Evolutionary conservation across 2,329 filamentous ascomycete species (phyloP).

Genomic region (Aspergillus pseudotamarii): DNA sequence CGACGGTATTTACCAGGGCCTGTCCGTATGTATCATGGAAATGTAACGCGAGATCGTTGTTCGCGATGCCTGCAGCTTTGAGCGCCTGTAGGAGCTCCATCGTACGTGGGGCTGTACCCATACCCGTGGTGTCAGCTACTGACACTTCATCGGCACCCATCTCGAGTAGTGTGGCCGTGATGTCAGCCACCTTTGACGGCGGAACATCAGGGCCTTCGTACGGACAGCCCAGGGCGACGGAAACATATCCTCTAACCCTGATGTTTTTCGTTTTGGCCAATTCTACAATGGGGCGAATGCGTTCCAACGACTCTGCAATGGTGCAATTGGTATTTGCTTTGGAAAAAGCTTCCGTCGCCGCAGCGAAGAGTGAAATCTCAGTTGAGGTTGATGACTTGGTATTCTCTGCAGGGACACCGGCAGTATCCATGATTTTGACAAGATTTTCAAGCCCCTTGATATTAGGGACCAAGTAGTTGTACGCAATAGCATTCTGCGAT

Average conservation of each 20-base stretch:
- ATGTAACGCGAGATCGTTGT: conserved; percentile 63
- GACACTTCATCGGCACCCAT: conserved; percentile 69
- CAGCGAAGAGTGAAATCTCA: conserved; percentile 66
- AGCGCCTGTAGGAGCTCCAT: conserved; percentile 60
- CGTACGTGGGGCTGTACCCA: conserved; percentile 66
- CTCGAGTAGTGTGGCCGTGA: conserved; percentile 63
- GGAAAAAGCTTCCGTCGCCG: conserved; percentile 66
- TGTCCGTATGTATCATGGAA: conserved; percentile 70
- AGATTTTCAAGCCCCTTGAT: conserved; percentile 63
- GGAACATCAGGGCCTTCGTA: conserved; percentile 66
- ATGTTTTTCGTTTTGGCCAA: conserved; percentile 59
- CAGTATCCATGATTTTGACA: conserved; percentile 54
- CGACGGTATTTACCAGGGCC: conserved; percentile 64
- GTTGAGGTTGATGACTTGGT: conserved; percentile 36
- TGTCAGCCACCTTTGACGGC: conserved; percentile 62
- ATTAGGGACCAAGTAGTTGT: conserved; percentile 69
- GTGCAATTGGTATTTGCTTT: conserved; percentile 68
- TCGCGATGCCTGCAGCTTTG: conserved; percentile 61
- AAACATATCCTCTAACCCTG: conserved; percentile 66
- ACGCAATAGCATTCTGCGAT: conserved; percentile 57
- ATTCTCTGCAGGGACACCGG: conserved; percentile 36
- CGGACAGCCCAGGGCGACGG: conserved; percentile 65
- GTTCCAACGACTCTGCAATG: conserved; percentile 62
- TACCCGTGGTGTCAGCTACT: conserved; percentile 68
- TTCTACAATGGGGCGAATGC: conserved; percentile 61